Conservation (phyloP, 352 stramenopile genomes). For the Pythium pectinolyticum region DNA sequence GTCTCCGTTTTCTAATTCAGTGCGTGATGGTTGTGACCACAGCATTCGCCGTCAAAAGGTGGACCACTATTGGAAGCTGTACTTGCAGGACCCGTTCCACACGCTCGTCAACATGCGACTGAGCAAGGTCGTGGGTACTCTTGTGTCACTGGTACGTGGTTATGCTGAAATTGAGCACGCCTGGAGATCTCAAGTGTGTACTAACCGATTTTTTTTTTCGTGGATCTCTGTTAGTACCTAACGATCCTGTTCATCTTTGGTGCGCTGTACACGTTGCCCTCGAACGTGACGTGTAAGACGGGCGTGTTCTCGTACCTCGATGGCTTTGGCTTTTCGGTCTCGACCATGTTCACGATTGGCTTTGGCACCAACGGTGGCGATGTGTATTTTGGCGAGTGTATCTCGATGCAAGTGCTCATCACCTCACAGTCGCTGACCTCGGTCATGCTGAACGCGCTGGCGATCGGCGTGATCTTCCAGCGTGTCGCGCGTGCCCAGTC, state of each 20-base stretch:
- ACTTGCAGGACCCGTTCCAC: slow-evolving; percentile 84
- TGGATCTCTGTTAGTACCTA: slow-evolving; percentile 50
- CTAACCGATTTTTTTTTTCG: not conserved
- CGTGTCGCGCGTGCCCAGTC: slow-evolving; percentile 89
- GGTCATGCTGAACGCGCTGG: slow-evolving; percentile 91
- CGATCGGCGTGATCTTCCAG: slow-evolving; percentile 95
- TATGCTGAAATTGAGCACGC: too few relatives aligned
- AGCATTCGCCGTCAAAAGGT: slow-evolving; percentile 80
- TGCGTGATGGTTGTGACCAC: slow-evolving; percentile 10
- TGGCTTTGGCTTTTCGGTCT: slow-evolving; percentile 81
- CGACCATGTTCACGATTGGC: slow-evolving; percentile 77
- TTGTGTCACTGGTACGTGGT: slow-evolving; percentile 36
- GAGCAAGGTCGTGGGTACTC: slow-evolving; percentile 67
- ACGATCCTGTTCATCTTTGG: slow-evolving; percentile 64
- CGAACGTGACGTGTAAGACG: slow-evolving; percentile 56
- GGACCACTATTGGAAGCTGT: slow-evolving; percentile 81
- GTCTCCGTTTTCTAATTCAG: too few relatives aligned
- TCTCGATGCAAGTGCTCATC: slow-evolving; percentile 92
- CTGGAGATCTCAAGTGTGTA: not conserved
- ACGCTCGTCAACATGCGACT: slow-evolving; percentile 79
- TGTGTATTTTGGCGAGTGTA: slow-evolving; percentile 92
- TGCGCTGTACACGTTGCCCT: slow-evolving; percentile 73
- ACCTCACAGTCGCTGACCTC: slow-evolving; percentile 88
- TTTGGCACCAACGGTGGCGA: slow-evolving; percentile 78
- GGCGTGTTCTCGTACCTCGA: slow-evolving; percentile 68